These are phyloP conservation scores for Aspergillus egyptiacus DNA, from an alignment of 495 filamentous ascomycete species.

Conservation along the genomic window DNA sequence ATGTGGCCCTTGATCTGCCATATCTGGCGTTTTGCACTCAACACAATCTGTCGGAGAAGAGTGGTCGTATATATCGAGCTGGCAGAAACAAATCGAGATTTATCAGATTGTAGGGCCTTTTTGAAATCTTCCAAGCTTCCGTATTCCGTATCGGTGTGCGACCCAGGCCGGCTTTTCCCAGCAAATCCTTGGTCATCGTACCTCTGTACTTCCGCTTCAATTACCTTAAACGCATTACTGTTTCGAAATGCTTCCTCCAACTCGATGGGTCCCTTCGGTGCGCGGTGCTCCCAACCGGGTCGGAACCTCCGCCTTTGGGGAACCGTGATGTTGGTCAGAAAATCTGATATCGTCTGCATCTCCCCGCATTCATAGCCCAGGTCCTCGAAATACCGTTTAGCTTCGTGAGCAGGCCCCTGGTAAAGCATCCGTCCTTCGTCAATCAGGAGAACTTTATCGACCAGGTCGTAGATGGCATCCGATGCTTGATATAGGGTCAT, in stretches of 20 bases:
- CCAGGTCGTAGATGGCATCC: slow-evolving; percentile 74
- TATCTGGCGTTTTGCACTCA: slow-evolving; percentile 58
- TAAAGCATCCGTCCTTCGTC: slow-evolving; percentile 74
- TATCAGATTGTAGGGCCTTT: slow-evolving; percentile 36
- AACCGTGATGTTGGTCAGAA: slow-evolving; percentile 73
- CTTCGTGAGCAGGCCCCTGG: slow-evolving; percentile 65
- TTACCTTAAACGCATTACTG: slow-evolving; percentile 1
- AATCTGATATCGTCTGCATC: slow-evolving; percentile 77
- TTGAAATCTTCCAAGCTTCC: slow-evolving; percentile 39
- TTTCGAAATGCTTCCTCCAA: slow-evolving; percentile 30
- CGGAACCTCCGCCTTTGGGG: slow-evolving; percentile 58
- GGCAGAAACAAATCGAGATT: slow-evolving; percentile 35
- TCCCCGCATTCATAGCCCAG: slow-evolving; percentile 73
- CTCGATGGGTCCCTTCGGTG: slow-evolving; percentile 64
- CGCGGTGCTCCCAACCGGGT: slow-evolving; percentile 57
- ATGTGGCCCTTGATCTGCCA: slow-evolving; percentile 39
- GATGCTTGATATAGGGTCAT: slow-evolving; percentile 78
- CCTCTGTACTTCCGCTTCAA: slow-evolving; percentile 44
- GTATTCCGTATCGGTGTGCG: slow-evolving; percentile 35
- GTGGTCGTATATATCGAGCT: slow-evolving; percentile 54
- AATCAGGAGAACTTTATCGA: slow-evolving; percentile 82
- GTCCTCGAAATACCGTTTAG: slow-evolving; percentile 70
- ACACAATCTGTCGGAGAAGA: slow-evolving; percentile 55
- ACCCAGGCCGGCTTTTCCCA: slow-evolving; percentile 26
- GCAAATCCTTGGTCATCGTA: slow-evolving; percentile 39